Conservation (phyloP, 306 rosid species). For the Chamaecrista fasciculata region DNA sequence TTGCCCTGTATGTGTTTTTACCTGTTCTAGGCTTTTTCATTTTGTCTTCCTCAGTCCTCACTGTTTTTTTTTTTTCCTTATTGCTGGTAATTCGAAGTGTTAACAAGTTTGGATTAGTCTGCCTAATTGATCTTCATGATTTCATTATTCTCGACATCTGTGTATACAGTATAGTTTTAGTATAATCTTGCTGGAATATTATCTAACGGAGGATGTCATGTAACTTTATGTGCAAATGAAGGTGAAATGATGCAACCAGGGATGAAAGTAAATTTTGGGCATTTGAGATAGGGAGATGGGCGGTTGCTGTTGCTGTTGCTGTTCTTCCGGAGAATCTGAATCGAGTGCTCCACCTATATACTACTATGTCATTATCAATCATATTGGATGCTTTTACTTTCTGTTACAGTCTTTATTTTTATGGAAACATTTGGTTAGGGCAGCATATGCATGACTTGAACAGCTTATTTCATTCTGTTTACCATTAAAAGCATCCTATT, state of each 20-base stretch:
- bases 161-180: not conserved
- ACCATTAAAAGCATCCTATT: not conserved
- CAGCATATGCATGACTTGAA: not conserved
- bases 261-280: slow-evolving; percentile 28
- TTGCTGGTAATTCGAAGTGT: not conserved
- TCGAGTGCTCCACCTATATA: slow-evolving; percentile 39
- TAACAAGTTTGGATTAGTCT: not conserved
- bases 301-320: slow-evolving; percentile 59
- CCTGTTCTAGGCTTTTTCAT: not conserved
- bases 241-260: slow-evolving; percentile 44
- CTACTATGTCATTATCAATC: slow-evolving; percentile 49
- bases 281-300: slow-evolving; percentile 57
- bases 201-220: slow-evolving; percentile 26
- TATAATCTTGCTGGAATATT: not conserved
- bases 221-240: slow-evolving; percentile 32
- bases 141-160: not conserved
- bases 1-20: not conserved
- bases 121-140: not conserved
- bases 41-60: not conserved
- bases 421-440: not conserved
- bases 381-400: slow-evolving; percentile 7
- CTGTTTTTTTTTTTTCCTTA: not conserved
- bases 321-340: slow-evolving; percentile 48
- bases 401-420: not conserved
- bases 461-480: not conserved